Conservation (phyloP, 192 early-diverging fungal species). For the Gonapodya sp. region DNA sequence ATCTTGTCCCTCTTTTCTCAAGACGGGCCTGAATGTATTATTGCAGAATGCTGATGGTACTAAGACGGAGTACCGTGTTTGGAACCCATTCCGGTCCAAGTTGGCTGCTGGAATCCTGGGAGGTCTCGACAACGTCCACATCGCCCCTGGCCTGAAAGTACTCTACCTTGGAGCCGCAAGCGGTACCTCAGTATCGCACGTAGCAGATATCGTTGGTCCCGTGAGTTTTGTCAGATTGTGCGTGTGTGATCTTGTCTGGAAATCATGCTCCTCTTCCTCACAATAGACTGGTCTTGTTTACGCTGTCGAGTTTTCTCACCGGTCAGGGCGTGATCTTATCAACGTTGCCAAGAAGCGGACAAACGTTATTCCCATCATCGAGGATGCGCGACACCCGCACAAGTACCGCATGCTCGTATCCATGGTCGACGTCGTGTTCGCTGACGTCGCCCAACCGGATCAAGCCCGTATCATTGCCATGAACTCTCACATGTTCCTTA, state of each 20-base stretch:
- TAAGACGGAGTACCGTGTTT: constrained; percentile 97
- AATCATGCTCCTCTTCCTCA: background rate
- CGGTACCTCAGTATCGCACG: constrained; percentile 93
- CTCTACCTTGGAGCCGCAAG: constrained; percentile 93
- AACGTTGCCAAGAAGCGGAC: constrained; percentile 99
- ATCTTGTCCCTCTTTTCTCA: background rate
- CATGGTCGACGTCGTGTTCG: constrained; percentile 98
- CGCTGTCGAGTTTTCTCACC: constrained; percentile 99
- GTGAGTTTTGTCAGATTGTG: constrained; percentile 25
- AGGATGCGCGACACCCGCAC: constrained; percentile 98
- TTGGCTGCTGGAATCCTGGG: constrained; percentile 94
- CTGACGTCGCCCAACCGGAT: constrained; percentile 98
- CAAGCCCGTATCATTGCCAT: constrained; percentile 98
- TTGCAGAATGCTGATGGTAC: constrained; percentile 70
- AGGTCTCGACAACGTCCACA: constrained; percentile 91
- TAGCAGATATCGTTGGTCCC: constrained; percentile 93
- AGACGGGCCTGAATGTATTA: too few species aligned
- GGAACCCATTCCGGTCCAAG: constrained; percentile 99
- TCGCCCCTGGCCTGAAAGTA: constrained; percentile 92
- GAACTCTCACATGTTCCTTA: constrained; percentile 96
- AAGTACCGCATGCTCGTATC: constrained; percentile 99
- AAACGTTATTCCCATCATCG: constrained; percentile 98
- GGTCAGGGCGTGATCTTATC: constrained; percentile 96
- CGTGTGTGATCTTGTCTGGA: constrained; percentile 10
- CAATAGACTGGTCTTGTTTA: constrained; percentile 83